Evolutionary conservation across 2,329 filamentous ascomycete species (phyloP).

Genomic region (Fusarium penzigii): DNA sequence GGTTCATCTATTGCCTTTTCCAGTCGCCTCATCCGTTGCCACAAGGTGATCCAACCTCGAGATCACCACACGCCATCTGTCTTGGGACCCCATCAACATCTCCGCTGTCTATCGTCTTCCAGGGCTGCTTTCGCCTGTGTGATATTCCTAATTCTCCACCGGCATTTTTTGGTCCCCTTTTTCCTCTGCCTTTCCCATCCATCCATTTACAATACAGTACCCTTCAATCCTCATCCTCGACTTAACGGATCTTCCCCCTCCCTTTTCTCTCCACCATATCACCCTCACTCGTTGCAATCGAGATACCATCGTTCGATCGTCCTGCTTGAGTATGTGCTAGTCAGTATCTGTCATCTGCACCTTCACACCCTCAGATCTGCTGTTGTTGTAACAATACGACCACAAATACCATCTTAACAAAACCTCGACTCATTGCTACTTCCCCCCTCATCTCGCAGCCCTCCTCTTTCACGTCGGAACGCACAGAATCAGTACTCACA

Average conservation of each 20-base stretch:
- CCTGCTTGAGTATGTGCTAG: slow-evolving; percentile 19
- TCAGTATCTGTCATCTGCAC: slow-evolving; percentile 17
- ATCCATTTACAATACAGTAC: no score
- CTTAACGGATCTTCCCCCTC: slow-evolving; percentile 19
- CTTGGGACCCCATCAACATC: no score
- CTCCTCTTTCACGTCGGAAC: no score
- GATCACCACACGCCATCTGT: no score
- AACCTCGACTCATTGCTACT: no score
- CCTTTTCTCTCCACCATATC: slow-evolving; percentile 13
- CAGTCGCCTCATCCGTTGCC: slow-evolving; percentile 27
- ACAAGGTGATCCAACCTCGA: slow-evolving; percentile 24
- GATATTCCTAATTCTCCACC: no score
- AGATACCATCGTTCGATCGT: slow-evolving; percentile 30
- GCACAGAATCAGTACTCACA: no score
- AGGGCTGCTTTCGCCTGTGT: slow-evolving; percentile 19
- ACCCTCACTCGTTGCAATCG: slow-evolving; percentile 22
- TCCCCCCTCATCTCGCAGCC: no score
- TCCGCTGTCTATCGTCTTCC: slow-evolving; percentile 7
- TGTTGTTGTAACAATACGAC: slow-evolving; percentile 2
- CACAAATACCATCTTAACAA: no score
- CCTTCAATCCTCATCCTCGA: no score
- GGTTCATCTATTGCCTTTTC: slow-evolving; percentile 11
- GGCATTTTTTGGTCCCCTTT: no score
- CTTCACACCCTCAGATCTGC: slow-evolving; percentile 12
- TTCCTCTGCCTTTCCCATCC: no score